Percentiles rank a stretch among this genome's conserved stretches.
These are phyloP conservation scores for Pichia inconspicua DNA, from an alignment of 1,139 yeast genomes.

Conservation along the genomic window DNA sequence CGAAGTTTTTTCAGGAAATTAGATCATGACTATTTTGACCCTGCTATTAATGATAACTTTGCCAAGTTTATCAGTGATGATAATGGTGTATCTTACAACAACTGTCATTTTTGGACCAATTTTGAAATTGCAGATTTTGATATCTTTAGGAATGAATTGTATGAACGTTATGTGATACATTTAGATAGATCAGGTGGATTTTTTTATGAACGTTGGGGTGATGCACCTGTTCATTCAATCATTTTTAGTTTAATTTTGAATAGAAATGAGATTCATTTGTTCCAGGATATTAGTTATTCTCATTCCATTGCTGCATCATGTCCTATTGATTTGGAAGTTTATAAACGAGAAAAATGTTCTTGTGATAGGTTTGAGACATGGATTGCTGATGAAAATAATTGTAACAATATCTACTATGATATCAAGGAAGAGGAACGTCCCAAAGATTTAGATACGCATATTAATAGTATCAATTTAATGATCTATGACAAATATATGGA, in stretches of 20 bases:
- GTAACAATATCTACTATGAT: constrained; percentile 22
- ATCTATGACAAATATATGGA: constrained; percentile 8
- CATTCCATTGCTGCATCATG: constrained; percentile 52
- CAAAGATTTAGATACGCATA: constrained; percentile 20
- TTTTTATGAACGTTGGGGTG: constrained; percentile 62
- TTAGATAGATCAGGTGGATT: constrained; percentile 51
- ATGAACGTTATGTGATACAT: constrained; percentile 41
- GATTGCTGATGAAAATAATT: constrained; percentile 26
- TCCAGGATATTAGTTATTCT: constrained; percentile 50
- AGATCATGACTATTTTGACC: constrained; percentile 11
- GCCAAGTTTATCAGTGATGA: constrained; percentile 44
- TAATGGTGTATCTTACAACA: constrained; percentile 40
- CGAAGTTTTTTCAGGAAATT: constrained; percentile 40
- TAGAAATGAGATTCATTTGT: constrained; percentile 42
- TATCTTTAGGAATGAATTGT: constrained; percentile 43
- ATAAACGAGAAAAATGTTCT: constrained; percentile 39
- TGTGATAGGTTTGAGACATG: constrained; percentile 43
- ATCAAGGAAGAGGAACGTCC: constrained; percentile 15
- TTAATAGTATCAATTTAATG: constrained; percentile 8
- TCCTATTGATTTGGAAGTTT: constrained; percentile 38
- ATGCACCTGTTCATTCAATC: constrained; percentile 56
- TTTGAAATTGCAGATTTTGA: constrained; percentile 50
- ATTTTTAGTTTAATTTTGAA: constrained; percentile 46
- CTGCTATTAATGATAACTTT: constrained; percentile 41
- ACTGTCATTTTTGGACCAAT: constrained; percentile 60